Evolutionary conservation across 495 filamentous ascomycete species (phyloP), one percentile per base, ranked within the genome.

Genomic region (Aspergillus kassunensis): DNA sequence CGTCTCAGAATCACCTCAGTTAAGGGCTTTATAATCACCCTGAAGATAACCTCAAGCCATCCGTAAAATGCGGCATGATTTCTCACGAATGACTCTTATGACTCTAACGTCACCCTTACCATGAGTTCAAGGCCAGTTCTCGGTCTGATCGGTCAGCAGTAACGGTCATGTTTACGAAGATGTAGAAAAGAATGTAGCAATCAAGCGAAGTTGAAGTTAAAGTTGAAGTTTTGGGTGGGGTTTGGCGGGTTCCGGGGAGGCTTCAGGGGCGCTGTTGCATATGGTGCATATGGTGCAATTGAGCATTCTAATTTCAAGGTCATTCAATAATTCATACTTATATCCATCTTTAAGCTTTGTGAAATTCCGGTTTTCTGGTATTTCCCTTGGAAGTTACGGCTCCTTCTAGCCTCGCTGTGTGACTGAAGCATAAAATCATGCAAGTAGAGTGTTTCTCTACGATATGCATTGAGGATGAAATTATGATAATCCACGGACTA

Each of bases 31-130:
- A 19, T 53, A 31, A 45, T 44, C 18, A 11, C 29, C 25, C 20
- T 46, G 10, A 12, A 27, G 44, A 44, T 9, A 27, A 40, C 30
- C 27, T 45, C 4, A 13, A 44, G 31, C 11, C 21, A 24, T 23
- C 27, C 47, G 30, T 29, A 15, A 34, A n/a, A 43, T 23, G 33
- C 29, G 31, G 40, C 27, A 11, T 29, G 6, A 5, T n/a, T 52
- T 36, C 30, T 34, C 23, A 49, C 23, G 45, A 49, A 36, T 30
- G 45, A 49, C 33, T 49, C 45, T 47, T 36, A 49, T 16, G 45
- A 39, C 45, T 39, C 24, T 49, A 49, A 49, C 45, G 31, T 49
- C 45, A 49, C 33, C 34, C 9, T 8, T 37, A 49, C 13, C 34
- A 36, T 23, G 23, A 23, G 21, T 23, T 19, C 20, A 21, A 40